Evolutionary conservation across 345 rosid species (phyloP).

Genomic region (Eucalyptus tenuipes): DNA sequence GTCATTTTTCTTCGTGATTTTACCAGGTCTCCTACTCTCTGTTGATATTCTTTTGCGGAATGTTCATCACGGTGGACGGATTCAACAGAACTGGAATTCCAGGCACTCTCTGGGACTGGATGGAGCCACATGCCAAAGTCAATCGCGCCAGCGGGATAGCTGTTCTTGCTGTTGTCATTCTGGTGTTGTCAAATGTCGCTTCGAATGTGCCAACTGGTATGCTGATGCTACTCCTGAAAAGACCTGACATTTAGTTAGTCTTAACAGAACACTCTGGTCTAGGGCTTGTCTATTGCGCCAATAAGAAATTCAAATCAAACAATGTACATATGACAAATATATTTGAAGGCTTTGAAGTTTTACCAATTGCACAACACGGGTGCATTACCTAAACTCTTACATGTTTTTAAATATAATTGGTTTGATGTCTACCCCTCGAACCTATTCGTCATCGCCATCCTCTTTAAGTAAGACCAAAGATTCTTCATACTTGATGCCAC

Average conservation of each 20-base stretch:
- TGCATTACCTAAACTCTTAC: background rate
- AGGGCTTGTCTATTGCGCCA: background rate
- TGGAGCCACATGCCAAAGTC: slow-evolving; percentile 67
- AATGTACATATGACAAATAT: background rate
- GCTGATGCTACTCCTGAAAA: background rate
- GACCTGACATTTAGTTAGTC: background rate
- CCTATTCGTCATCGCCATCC: background rate
- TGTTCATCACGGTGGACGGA: slow-evolving; percentile 82
- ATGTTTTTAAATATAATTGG: background rate
- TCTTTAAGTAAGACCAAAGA: background rate
- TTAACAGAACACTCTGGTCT: background rate
- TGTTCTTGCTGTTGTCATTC: slow-evolving; percentile 56
- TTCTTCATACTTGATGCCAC: background rate
- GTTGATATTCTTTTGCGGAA: slow-evolving; percentile 78
- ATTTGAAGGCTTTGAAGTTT: background rate
- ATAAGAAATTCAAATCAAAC: background rate
- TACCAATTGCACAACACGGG: background rate
- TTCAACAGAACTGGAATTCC: slow-evolving; percentile 90
- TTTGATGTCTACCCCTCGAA: background rate
- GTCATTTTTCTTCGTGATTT: background rate
- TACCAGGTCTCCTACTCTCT: slow-evolving; percentile 76
- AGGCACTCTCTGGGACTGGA: slow-evolving; percentile 49
- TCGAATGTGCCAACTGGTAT: slow-evolving; percentile 91
- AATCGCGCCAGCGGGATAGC: slow-evolving; percentile 29
- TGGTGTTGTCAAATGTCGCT: slow-evolving; percentile 60